Evolutionary conservation across 495 filamentous ascomycete genomes (phyloP), one percentile per base, ranked within the genome.

Genomic region (Trypethelium eluteriae): DNA sequence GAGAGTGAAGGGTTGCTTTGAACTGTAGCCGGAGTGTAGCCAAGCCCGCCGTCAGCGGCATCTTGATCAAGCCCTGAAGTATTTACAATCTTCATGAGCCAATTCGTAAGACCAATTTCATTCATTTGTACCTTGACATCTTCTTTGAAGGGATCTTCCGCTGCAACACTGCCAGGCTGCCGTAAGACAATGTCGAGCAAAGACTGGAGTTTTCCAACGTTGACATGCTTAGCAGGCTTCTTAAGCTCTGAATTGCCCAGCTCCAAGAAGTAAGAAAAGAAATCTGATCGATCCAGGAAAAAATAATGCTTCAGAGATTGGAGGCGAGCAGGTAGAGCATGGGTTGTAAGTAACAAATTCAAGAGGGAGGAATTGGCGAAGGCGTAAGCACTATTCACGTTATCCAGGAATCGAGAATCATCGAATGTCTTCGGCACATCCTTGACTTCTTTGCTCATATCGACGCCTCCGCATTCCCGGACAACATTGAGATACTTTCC

Each of bases 401-500:
- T 98, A 67, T 98, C 94, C 63, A 98, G 77, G 70, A 98, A 79
- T 38, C 76, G 69, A 32, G 76, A 71, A 74, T 98, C 94, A 74
- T 96, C 93, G 68, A 98, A 96, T 1, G 90, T 96, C 49, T 85
- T 85, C 5, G 94, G 95, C 39, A 96, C 89, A 74, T 96, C 92
- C 67, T 85, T 86, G 47, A 95, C 88, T 46, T 88, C 87, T 77
- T 94, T 92, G 76, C 90, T 95, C 62, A 96, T 86, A 76, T 96
- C 92, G 35, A 98, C 94, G 35, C 94, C 94, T 64, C 94, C 94
- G 72, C 94, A 98, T 75, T 98, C 94, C 64, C 94, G 83, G 11
- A 98, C 94, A 1, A 98, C 94, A 70, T 98, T 98, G 14, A 98
- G 85, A 72, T 98, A 98, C 75, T 98, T 98, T 25, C 94, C 94